phyloP scores from a whole-genome alignment of 2,329 filamentous ascomycete genomes.

The Amphichorda felina region DNA sequence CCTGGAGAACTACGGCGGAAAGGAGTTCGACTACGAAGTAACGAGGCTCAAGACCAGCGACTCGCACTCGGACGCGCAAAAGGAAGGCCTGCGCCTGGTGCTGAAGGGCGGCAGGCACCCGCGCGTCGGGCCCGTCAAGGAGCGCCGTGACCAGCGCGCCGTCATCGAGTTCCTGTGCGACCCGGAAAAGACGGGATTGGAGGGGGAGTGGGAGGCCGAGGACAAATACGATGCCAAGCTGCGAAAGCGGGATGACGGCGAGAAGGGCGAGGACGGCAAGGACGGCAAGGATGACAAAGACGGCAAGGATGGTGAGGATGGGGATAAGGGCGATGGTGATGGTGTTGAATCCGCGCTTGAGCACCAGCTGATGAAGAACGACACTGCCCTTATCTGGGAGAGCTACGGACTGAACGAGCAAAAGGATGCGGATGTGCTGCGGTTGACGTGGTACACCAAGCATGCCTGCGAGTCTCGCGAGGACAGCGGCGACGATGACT shows the following conservation, averaged over 20 bases:
- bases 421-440: conserved; percentile 49
- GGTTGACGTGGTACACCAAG: conserved; percentile 77
- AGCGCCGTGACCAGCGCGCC: conserved; percentile 53
- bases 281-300: conserved; percentile 17
- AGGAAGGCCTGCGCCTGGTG: conserved; percentile 61
- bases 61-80: conserved; percentile 50
- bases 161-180: conserved; percentile 83
- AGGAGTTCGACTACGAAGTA: conserved; percentile 50
- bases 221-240: conserved; percentile 36
- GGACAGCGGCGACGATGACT: conserved; percentile 26
- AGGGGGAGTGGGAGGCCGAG: conserved; percentile 50
- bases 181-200: conserved; percentile 56
- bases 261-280: conserved; percentile 23
- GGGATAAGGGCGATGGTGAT: conserved; percentile 17
- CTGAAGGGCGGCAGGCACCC: conserved; percentile 48
- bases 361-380: conserved; percentile 39
- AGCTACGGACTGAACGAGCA: conserved; percentile 49
- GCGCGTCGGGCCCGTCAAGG: conserved; percentile 35
- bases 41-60: conserved; percentile 54
- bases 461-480: conserved; percentile 61
- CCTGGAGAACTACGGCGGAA: conserved; percentile 45
- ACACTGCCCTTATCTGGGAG: conserved; percentile 61
- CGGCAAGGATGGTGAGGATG: conserved; percentile 12
- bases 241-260: conserved; percentile 21
- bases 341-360: conserved; percentile 30